Base-by-base conservation (phyloP, 2,329 filamentous ascomycete genomes). In the Phaeosphaeria sp. region DNA sequence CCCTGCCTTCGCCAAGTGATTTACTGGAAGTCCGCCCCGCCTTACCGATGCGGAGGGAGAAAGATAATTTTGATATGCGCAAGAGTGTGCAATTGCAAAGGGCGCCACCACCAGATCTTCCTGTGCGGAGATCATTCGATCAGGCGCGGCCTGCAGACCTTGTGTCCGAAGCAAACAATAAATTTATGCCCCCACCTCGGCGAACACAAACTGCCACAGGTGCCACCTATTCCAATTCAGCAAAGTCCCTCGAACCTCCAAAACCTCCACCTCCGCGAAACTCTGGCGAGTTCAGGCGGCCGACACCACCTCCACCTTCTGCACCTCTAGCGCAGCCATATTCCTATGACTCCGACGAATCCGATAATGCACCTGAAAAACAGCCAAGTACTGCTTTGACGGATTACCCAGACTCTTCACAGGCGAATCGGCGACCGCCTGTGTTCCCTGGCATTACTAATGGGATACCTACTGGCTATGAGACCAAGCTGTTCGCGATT, bases 391-490 rank as follows among this genome's bases (percentile, higher is more conserved):
- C 86, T 81, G 49, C 80, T 80, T 56, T 78, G 20, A 86, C 84
- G 8, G 86, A 91, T 49, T 97, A 91, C 73, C 95, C 95, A 0
- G 93, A 99, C 77, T 83, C 90, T 1, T 91, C 92, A 1, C 89
- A 90, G 64, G 87, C 92, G 2, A 99, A 97, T 72, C 87, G 95
- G 49, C 86, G 93, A 49, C 90, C 92, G 17, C 95, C 95, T 0
- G 85, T 85, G 51, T 87, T 91, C 66, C 90, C 88, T 66, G 84
- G 88, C 43, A 89, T 91, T 0, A 85, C 86, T n/a, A 84, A 84
- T 51, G 91, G 94, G 62, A 93, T 99, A 55, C 79, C 85, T 27
- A 93, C 91, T 2, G 93, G 92, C 67, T 95, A 96, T 66, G 95
- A 98, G 62, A 91, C 92, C 5, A 89, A 92, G 43, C 82, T 93